Conservation (phyloP, 306 rosid genomes). For the Oemleria cerasiformis region DNA sequence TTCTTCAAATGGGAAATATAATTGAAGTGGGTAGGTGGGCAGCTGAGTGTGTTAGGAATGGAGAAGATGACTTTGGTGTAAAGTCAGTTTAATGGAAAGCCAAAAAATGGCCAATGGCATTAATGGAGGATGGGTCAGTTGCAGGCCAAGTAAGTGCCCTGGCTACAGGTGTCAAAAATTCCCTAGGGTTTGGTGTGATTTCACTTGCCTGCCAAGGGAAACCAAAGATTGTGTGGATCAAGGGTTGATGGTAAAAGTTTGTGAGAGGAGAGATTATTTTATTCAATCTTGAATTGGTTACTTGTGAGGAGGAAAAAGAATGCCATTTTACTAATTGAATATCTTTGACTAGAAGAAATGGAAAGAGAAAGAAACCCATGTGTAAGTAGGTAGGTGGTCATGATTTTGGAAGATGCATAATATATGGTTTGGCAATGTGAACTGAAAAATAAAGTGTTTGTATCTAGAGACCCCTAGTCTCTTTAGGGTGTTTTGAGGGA, state of each 20-base stretch:
- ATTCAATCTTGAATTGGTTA: constrained; percentile 1
- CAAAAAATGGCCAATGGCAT: constrained; percentile 8
- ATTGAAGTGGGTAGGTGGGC: background rate
- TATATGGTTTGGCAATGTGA: background rate
- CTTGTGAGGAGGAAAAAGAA: constrained; percentile 13
- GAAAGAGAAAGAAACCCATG: background rate
- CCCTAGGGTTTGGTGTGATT: constrained; percentile 6
- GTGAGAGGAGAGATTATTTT: background rate
- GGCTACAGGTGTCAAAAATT: constrained; percentile 6
- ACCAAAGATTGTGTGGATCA: background rate
- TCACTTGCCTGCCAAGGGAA: constrained; percentile 21
- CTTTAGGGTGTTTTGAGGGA: too few relatives aligned
- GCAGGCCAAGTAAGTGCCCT: background rate
- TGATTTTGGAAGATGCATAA: background rate
- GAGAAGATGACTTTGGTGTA: constrained; percentile 9
- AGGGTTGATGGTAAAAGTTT: background rate
- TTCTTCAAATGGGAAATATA: too few relatives aligned
- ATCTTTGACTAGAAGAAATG: constrained; percentile 3
- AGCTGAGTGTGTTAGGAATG: background rate
- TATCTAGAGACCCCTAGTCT: too few relatives aligned
- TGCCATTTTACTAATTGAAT: background rate
- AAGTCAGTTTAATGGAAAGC: background rate
- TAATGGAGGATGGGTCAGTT: background rate
- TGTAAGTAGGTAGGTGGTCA: background rate
- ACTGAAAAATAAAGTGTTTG: background rate